These are phyloP conservation scores for Neltuma alba DNA, from an alignment of 306 rosid genomes.

Conservation along the genomic window DNA sequence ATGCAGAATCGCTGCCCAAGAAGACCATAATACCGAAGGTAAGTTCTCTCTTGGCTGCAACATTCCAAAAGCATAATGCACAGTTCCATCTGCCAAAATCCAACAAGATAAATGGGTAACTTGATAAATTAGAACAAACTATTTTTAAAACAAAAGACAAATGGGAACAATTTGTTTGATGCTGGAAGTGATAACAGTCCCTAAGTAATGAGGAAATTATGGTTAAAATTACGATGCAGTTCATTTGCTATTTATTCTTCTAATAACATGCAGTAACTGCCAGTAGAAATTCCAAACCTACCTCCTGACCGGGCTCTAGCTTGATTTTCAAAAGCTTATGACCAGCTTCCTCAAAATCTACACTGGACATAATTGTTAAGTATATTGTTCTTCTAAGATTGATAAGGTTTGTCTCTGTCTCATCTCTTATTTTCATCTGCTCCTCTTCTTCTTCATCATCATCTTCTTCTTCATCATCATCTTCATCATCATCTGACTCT, in stretches of 20 bases:
- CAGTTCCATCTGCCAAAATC: constrained; percentile 68
- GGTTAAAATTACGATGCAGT: not conserved
- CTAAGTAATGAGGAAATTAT: too few relatives aligned
- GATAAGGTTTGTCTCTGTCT: constrained; percentile 91
- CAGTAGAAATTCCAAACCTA: constrained; percentile 38
- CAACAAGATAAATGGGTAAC: constrained; percentile 14
- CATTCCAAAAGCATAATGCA: constrained; percentile 87
- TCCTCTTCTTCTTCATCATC: constrained; percentile 74
- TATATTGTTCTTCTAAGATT: constrained; percentile 91
- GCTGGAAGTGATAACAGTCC: not conserved
- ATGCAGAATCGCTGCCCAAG: constrained; percentile 87
- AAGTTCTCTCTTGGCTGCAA: constrained; percentile 93
- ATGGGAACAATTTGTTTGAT: not conserved
- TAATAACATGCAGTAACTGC: constrained; percentile 29
- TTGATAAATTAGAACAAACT: not conserved
- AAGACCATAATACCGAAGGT: constrained; percentile 87
- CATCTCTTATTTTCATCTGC: constrained; percentile 77
- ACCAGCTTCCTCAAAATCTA: constrained; percentile 98
- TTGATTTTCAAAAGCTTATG: constrained; percentile 94
- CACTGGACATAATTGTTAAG: constrained; percentile 94
- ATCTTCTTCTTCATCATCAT: constrained; percentile 55
- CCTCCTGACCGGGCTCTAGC: constrained; percentile 99
- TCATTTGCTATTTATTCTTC: not conserved
- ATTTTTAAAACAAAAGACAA: not conserved
- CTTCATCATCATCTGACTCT: constrained; percentile 75